A percentile compares a stretch with the other conserved stretches of the same genome.
These are phyloP conservation scores for Nyctanthes arbortristis DNA, from an alignment of 257 asterid species.

Conservation along the genomic window DNA sequence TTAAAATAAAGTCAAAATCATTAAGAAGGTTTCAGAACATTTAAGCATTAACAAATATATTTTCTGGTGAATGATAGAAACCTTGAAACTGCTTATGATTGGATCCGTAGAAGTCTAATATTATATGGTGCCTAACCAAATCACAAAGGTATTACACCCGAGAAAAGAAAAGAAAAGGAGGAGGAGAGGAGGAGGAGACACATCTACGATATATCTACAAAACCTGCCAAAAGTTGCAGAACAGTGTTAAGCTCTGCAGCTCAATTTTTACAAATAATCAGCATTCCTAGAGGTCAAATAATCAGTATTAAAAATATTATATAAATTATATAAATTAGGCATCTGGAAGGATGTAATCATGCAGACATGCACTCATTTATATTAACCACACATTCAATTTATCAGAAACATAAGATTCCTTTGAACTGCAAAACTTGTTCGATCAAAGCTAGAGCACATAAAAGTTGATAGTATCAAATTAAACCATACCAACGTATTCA, in stretches of 20 bases:
- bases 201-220: neutral
- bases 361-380: neutral
- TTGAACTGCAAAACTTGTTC: neutral
- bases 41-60: neutral
- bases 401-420: neutral
- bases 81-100: no score
- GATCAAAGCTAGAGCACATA: neutral
- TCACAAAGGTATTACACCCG: neutral
- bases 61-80: neutral
- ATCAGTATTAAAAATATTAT: neutral
- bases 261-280: neutral
- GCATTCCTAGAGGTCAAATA: neutral
- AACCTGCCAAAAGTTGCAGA: neutral
- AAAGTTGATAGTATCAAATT: no score
- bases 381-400: neutral
- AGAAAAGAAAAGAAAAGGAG: no score
- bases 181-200: no score
- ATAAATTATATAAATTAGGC: neutral
- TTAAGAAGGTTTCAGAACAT: neutral
- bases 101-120: neutral
- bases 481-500: neutral
- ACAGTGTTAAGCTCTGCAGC: neutral
- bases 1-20: conserved; percentile 6
- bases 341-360: neutral
- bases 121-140: neutral